Evolutionary conservation across 352 stramenopile species (phyloP), one percentile per base, ranked within the genome.

Genomic region (Pythium periplocum): DNA sequence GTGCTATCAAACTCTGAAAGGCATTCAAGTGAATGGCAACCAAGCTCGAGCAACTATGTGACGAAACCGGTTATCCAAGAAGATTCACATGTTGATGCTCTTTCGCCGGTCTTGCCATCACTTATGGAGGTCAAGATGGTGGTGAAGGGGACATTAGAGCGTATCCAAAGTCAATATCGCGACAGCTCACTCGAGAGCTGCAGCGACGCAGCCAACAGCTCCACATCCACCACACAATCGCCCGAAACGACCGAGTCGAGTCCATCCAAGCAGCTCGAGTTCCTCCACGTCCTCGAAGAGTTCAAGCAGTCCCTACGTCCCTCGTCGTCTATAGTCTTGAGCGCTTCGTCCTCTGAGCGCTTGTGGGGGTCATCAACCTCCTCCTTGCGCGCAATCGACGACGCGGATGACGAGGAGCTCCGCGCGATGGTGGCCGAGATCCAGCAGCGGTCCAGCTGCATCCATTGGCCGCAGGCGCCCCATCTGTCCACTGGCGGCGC

Each of bases 281-380:
- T 83, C 53, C 53, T 72, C 0, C 53, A 57, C 4, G 73, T 75
- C 5, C 52, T 86, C 26, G 49, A 61, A 51, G 70, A 80, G 47
- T 82, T 83, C 52, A 71, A 71, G 43, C 60, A 59, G 45, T 86
- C 65, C n/a, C 50, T 86, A n/a, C 61, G 45, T 2, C 58, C 53
- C 6, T 57, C 57, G 2, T 12, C 38, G 38, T 42, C 38, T 8
- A 42, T 42, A 12, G 7, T 12, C 7, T 42, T 42, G 38, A 42
- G 7, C 7, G 38, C 31, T 4, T 61, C 51, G 17, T 34, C n/a
- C 6, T 48, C 51, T 35, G 34, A 47, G 35, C 26, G 30, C 10
- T 35, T 7, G 6, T 31, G 9, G 17, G 34, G 6, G 10, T 26
- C 17, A 26, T 26, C 17, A 26, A 26, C 17, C 17, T 12, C 7